These are phyloP conservation scores for Pythium sp. DNA, from an alignment of 352 stramenopile genomes.

Conservation along the genomic window DNA sequence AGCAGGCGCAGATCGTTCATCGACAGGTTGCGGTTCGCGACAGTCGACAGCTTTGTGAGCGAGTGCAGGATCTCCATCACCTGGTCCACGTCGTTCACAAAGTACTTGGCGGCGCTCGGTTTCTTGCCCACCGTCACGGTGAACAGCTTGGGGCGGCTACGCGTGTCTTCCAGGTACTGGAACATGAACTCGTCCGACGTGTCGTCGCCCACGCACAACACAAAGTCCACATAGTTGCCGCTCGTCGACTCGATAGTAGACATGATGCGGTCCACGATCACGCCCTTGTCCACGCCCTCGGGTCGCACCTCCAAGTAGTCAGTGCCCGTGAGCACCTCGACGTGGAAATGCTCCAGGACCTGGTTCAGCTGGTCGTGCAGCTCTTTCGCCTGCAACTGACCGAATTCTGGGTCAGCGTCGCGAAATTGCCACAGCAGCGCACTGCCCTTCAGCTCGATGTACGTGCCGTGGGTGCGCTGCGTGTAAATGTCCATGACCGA, in stretches of 20 bases:
- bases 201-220: slow-evolving; percentile 97
- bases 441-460: slow-evolving; percentile 98
- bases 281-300: slow-evolving; percentile 97
- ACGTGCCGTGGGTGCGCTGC: slow-evolving; percentile 97
- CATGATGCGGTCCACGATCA: slow-evolving; percentile 96
- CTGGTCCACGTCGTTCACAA: slow-evolving; percentile 97
- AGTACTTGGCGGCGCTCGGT: slow-evolving; percentile 95
- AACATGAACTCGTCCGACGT: slow-evolving; percentile 99
- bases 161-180: slow-evolving; percentile 75
- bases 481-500: slow-evolving; percentile 99
- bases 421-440: slow-evolving; percentile 99
- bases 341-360: slow-evolving; percentile 93
- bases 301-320: slow-evolving; percentile 95
- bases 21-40: slow-evolving; percentile 80
- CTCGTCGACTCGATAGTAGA: slow-evolving; percentile 82
- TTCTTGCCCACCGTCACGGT: slow-evolving; percentile 99
- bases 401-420: slow-evolving; percentile 99
- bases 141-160: slow-evolving; percentile 78
- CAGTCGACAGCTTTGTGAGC: slow-evolving; percentile 82
- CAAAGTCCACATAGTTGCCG: slow-evolving; percentile 92
- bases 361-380: slow-evolving; percentile 97
- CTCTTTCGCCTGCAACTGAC: slow-evolving; percentile 97
- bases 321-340: slow-evolving; percentile 91
- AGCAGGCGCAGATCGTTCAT: slow-evolving; percentile 82
- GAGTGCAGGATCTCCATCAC: slow-evolving; percentile 93